These are phyloP conservation scores for Candida loeiensis DNA, from an alignment of 805 yeast species.

Conservation along the genomic window DNA sequence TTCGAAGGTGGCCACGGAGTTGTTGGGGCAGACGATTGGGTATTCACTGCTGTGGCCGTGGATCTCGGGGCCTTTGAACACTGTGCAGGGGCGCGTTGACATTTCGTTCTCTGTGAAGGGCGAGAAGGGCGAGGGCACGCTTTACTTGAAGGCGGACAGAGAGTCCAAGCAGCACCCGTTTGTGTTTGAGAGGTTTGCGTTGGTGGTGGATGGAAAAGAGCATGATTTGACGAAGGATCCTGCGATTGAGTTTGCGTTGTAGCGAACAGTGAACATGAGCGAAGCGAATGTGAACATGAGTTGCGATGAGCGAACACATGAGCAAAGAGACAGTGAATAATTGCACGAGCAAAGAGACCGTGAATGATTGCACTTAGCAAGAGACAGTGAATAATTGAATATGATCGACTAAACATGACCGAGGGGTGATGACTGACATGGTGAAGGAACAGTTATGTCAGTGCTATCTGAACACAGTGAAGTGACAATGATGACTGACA, in stretches of 20 bases:
- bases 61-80: conserved; percentile 81
- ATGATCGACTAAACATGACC: too few relatives aligned
- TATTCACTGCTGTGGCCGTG: conserved; percentile 80
- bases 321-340: too few relatives aligned
- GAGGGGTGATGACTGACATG: too few relatives aligned
- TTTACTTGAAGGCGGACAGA: conserved; percentile 70
- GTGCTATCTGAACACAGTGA: too few relatives aligned
- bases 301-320: too few relatives aligned
- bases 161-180: conserved; percentile 50
- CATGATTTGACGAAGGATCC: conserved; percentile 30
- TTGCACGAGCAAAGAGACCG: too few relatives aligned
- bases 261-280: conserved; percentile 6
- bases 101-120: conserved; percentile 72
- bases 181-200: conserved; percentile 30
- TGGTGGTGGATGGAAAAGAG: conserved; percentile 19
- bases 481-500: too few relatives aligned
- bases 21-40: conserved; percentile 72
- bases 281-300: too few relatives aligned
- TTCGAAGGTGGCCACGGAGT: conserved; percentile 56
- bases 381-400: too few relatives aligned
- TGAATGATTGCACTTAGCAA: too few relatives aligned
- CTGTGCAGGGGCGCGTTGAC: conserved; percentile 77
- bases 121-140: conserved; percentile 48
- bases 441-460: too few relatives aligned
- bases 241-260: conserved; percentile 22